These are phyloP conservation scores for Kodamaea jinghongensis DNA, from an alignment of 805 yeast genomes.

Conservation along the genomic window DNA sequence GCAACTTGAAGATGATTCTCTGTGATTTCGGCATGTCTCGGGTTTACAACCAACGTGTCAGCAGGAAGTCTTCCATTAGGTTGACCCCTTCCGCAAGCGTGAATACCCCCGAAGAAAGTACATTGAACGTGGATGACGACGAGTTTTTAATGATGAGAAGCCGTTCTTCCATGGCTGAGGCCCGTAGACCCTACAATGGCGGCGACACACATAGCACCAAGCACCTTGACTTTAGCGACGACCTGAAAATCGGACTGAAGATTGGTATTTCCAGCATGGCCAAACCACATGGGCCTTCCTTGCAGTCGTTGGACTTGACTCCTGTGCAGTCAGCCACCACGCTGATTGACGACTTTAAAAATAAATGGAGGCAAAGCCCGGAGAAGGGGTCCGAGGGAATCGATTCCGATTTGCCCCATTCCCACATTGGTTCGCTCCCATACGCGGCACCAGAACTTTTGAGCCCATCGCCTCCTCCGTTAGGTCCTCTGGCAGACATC, in stretches of 20 bases:
- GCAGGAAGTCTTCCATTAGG: slow-evolving; percentile 20
- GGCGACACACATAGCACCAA: slow-evolving; percentile 25
- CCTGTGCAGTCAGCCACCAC: slow-evolving; percentile 21
- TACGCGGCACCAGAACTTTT: slow-evolving; percentile 89
- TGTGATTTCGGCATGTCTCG: slow-evolving; percentile 90
- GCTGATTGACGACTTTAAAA: slow-evolving; percentile 9
- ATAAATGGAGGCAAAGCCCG: not conserved
- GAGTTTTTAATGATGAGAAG: slow-evolving; percentile 26
- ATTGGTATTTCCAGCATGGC: slow-evolving; percentile 29
- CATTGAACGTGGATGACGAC: slow-evolving; percentile 15
- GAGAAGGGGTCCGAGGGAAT: slow-evolving; percentile 1
- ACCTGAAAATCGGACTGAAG: slow-evolving; percentile 30
- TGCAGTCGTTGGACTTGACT: slow-evolving; percentile 30
- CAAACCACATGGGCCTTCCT: slow-evolving; percentile 32
- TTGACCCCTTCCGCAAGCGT: slow-evolving; percentile 1
- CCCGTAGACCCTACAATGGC: slow-evolving; percentile 35
- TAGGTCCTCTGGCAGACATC: slow-evolving; percentile 71
- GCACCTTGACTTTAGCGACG: slow-evolving; percentile 20
- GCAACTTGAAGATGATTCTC: slow-evolving; percentile 42
- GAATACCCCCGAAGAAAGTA: slow-evolving; percentile 12
- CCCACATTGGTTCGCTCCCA: slow-evolving; percentile 85
- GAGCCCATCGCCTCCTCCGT: slow-evolving; percentile 55
- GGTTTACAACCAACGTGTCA: slow-evolving; percentile 26
- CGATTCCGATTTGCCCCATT: slow-evolving; percentile 50
- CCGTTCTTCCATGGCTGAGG: slow-evolving; percentile 31